These are phyloP conservation scores for Cyphellophora attinorum DNA, from an alignment of 2,329 filamentous ascomycete species.

Conservation along the genomic window DNA sequence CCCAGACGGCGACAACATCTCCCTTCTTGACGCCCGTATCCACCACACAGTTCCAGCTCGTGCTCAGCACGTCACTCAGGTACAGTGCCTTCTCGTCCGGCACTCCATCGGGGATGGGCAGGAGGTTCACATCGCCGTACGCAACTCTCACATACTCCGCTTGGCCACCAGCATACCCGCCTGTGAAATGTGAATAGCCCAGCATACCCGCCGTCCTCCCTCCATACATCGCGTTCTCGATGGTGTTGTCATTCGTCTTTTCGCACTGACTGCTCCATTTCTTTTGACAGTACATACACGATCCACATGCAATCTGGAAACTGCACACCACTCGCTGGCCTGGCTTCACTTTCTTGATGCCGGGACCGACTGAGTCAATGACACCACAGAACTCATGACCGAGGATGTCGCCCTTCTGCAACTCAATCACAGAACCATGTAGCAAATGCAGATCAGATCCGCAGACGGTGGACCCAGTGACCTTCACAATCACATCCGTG, in stretches of 20 bases:
- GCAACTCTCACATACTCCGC: conserved; percentile 81
- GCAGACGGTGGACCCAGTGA: conserved; percentile 58
- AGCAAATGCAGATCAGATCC: conserved; percentile 49
- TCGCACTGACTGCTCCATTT: conserved; percentile 47
- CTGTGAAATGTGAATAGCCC: conserved; percentile 66
- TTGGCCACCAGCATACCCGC: conserved; percentile 79
- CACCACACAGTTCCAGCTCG: conserved; percentile 72
- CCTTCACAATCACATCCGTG: conserved; percentile 68
- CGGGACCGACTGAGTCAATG: conserved; percentile 46
- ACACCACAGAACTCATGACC: conserved; percentile 49
- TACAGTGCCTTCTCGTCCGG: conserved; percentile 79
- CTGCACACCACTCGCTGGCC: conserved; percentile 70
- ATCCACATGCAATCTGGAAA: conserved; percentile 66
- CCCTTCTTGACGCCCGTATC: conserved; percentile 71
- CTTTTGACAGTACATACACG: conserved; percentile 68
- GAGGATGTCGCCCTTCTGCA: conserved; percentile 57
- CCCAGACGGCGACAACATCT: conserved; percentile 75
- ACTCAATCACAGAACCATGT: conserved; percentile 44
- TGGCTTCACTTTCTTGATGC: conserved; percentile 42
- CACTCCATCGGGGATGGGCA: conserved; percentile 67
- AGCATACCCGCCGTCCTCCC: conserved; percentile 65
- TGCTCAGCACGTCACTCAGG: conserved; percentile 70
- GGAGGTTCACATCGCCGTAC: conserved; percentile 67
- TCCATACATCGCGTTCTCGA: conserved; percentile 68
- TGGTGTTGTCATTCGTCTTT: conserved; percentile 61